Base-by-base conservation (phyloP, 768 basidiomycete species). In the Leccinellum rugosiceps region DNA sequence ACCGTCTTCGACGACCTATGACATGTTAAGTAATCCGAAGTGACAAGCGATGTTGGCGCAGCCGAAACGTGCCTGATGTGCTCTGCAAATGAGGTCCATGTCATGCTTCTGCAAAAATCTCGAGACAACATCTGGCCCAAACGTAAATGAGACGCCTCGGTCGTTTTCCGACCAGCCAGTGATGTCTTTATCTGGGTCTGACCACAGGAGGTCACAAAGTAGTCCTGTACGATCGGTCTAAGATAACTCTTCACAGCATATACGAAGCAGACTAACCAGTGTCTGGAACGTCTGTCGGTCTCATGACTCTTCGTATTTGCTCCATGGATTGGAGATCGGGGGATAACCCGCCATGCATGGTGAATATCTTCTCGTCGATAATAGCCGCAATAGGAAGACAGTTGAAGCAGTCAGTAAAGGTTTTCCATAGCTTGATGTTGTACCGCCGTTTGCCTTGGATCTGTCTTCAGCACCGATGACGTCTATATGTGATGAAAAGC, bases 381-480 rank as follows among this genome's bases (percentile, higher is more conserved):
- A 99, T 98, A 66, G 96, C 96, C 49, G 96, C 96, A 73, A 99
- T 98, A 35, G 96, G 96, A 63, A 98, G 80, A 74, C 96, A 98
- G 79, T 99, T 99, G 84, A 99, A 99, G 78, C 96, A 98, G 74
- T 99, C 96, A 58, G 96, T 99, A 76, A 99, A 99, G 34, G 96
- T 99, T 83, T 99, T 99, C 96, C 96, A 99, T 72, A 98, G 83
- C 76, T 99, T 99, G 84, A 99, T 99, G 81, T 98, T 99, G 83
- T 98, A 98, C 72, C 96, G 87, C 73, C 96, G 93, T 82, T 99
- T 99, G 83, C 96, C 96, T 98, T 71, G 32, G 15, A 38, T 60
- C 48, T 19, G 8, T 23, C 50, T 43, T 73, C 62, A 64, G 55
- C 48, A 52, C 53, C 8, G 50, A 19, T 13, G 4, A 46, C 47